Percentiles rank a stretch among this genome's conserved stretches.
phyloP scores from a whole-genome alignment of 441 rosid species.

The Erodium trifolium region DNA sequence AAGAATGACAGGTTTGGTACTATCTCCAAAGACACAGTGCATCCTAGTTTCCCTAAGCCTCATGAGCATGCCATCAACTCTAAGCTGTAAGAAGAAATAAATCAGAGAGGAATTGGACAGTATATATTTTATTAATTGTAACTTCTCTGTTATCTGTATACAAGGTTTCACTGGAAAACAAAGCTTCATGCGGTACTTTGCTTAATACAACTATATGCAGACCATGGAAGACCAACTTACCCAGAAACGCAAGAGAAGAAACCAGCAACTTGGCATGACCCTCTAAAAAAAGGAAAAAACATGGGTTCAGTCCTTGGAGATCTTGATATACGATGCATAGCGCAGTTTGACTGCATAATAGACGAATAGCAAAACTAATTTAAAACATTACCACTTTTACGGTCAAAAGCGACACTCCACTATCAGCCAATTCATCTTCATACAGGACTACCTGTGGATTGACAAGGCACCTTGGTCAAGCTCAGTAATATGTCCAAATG shows the following conservation, averaged over 20 bases:
- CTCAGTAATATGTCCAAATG: constrained; percentile 1
- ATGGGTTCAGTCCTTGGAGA: constrained; percentile 15
- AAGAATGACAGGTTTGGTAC: constrained; percentile 45
- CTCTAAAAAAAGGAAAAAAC: constrained; percentile 43
- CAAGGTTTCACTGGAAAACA: background rate
- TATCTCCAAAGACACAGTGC: constrained; percentile 54
- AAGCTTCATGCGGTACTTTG: background rate
- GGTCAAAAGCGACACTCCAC: constrained; percentile 80
- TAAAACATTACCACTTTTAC: constrained; percentile 83
- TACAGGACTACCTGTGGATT: constrained; percentile 68
- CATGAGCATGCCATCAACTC: constrained; percentile 96
- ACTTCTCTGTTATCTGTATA: background rate
- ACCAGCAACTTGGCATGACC: constrained; percentile 97
- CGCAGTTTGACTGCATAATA: constrained; percentile 9
- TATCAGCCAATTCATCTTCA: constrained; percentile 96
- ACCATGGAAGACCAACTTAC: constrained; percentile 33
- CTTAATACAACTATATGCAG: background rate
- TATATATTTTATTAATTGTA: background rate
- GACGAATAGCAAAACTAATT: constrained; percentile 8
- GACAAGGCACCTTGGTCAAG: constrained; percentile 19
- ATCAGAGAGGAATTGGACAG: constrained; percentile 11
- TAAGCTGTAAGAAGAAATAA: constrained; percentile 47
- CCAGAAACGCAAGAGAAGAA: constrained; percentile 93
- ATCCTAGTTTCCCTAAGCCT: constrained; percentile 89
- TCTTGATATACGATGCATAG: constrained; percentile 2